A percentile compares a stretch with the other conserved stretches of the same genome.
phyloP scores from a whole-genome alignment of 1,284 basidiomycete genomes.

The Exsudoporus floridanus region DNA sequence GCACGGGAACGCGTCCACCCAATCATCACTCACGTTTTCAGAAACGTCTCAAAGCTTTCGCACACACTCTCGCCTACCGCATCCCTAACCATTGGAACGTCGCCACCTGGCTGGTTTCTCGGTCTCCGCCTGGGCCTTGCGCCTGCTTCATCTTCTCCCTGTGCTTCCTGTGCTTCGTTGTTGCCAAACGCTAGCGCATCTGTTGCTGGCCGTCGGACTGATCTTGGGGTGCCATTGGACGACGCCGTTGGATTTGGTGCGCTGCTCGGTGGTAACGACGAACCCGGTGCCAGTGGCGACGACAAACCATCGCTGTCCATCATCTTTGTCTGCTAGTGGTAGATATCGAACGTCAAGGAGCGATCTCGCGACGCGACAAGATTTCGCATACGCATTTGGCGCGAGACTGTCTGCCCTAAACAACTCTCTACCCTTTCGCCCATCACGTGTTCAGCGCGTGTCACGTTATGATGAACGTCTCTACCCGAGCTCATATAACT shows the following conservation, averaged over 20 bases:
- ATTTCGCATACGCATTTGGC: slow-evolving; percentile 23
- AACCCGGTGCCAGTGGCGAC: slow-evolving; percentile 43
- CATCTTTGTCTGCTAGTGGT: slow-evolving; percentile 12
- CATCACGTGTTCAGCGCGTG: slow-evolving; percentile 24
- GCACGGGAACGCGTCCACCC: background rate
- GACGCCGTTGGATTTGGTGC: slow-evolving; percentile 52
- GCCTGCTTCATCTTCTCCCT: slow-evolving; percentile 40
- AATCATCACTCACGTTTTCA: slow-evolving; percentile 72
- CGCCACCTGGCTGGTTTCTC: slow-evolving; percentile 52
- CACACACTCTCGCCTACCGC: slow-evolving; percentile 91
- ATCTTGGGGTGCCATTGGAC: slow-evolving; percentile 41
- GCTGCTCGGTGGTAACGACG: slow-evolving; percentile 68
- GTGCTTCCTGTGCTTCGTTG: slow-evolving; percentile 50
- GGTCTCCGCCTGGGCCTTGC: slow-evolving; percentile 46
- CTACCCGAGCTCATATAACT: background rate
- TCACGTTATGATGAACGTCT: background rate
- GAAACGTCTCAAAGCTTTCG: slow-evolving; percentile 86
- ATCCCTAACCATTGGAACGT: slow-evolving; percentile 87
- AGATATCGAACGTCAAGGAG: slow-evolving; percentile 5
- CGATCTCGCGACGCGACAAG: slow-evolving; percentile 29
- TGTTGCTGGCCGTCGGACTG: slow-evolving; percentile 46
- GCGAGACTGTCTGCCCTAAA: slow-evolving; percentile 49
- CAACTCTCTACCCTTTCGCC: background rate
- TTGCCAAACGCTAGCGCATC: slow-evolving; percentile 65
- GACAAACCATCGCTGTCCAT: slow-evolving; percentile 45